Evolutionary conservation across 257 asterid genomes (phyloP), one percentile per base, ranked within the genome.

Genomic region (Asclepias syriaca): DNA sequence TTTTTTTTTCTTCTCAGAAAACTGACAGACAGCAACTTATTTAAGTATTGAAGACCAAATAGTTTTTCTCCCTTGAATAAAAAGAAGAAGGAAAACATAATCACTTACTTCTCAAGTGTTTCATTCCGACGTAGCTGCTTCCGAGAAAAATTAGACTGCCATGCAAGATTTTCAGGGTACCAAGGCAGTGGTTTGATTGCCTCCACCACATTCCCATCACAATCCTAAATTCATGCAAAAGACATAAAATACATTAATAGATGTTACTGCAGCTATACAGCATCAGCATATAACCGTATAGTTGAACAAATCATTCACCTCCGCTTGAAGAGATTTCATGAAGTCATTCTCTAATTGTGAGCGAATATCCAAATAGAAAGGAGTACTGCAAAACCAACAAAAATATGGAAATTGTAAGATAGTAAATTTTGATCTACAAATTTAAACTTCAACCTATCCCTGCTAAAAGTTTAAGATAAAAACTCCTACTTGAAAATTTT

Each of bases 111-210:
- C 78, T 84, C 92, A 75, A 95, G 97, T 49, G 83, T 85, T 84
- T 87, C 90, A 82, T 88, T 91, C 86, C 92, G 92, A 71, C 99
- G 85, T 83, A 95, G 84, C 81, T 95, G 88, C 74, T 85, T 92
- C 81, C 99, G 78, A 69, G 99, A 95, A 84, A 85, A 95, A 81
- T 87, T 86, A 22, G 99, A 95, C 65, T 95, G 98, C 98, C 99
- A 95, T 82, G 98, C 98, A 48, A 92, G 93, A 80, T 95, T 89
- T 54, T 90, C 89, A 0, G 98, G 99, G 82, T 95, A 95, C 99
- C 99, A 95, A 50, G 91, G 94, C 73, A 95, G 80, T 48, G 95
- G 96, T 75, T 78, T 87, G 64, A 95, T 84, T 74, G 97, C 90
- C 68, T 80, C 96, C 78, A 89, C 85, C 77, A 84, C 96, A 81